A percentile compares a stretch with the other conserved stretches of the same genome.
These are phyloP conservation scores for Sclerotinia trifoliorum DNA, from an alignment of 2,329 filamentous ascomycete species.

Conservation along the genomic window DNA sequence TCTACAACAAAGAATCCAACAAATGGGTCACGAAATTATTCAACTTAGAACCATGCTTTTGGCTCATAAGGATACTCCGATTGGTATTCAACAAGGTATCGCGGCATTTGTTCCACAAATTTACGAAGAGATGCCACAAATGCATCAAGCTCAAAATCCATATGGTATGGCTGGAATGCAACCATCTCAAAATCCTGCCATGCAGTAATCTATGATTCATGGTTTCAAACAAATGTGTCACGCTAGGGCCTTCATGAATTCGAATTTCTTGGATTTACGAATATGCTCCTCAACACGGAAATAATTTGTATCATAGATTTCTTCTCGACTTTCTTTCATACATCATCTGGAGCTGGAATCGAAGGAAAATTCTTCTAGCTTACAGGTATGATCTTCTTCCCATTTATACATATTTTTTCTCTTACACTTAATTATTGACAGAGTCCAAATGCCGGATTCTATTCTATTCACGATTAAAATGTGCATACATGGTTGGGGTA, in stretches of 20 bases:
- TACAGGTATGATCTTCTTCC: neutral
- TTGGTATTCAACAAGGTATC: conserved; percentile 80
- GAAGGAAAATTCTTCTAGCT: neutral
- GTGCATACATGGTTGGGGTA: neutral
- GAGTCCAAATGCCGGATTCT: neutral
- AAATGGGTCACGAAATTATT: conserved; percentile 87
- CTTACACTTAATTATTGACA: conserved; percentile 1
- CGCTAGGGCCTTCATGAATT: neutral
- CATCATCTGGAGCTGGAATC: neutral
- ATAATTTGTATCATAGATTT: neutral
- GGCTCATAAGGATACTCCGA: conserved; percentile 93
- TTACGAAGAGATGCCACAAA: conserved; percentile 1
- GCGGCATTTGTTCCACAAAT: neutral
- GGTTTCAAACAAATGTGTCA: neutral
- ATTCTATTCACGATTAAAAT: neutral
- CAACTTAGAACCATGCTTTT: conserved; percentile 90
- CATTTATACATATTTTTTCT: neutral
- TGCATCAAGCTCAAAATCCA: conserved; percentile 13
- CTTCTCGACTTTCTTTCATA: neutral
- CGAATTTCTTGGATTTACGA: neutral
- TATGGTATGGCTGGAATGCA: conserved; percentile 17
- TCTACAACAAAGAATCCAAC: conserved; percentile 77
- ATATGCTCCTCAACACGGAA: neutral
- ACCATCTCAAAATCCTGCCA: conserved; percentile 5
- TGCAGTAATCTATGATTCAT: neutral